phyloP scores from a whole-genome alignment of 2,329 filamentous ascomycete genomes.

The Sphaerostilbella broomeana region DNA sequence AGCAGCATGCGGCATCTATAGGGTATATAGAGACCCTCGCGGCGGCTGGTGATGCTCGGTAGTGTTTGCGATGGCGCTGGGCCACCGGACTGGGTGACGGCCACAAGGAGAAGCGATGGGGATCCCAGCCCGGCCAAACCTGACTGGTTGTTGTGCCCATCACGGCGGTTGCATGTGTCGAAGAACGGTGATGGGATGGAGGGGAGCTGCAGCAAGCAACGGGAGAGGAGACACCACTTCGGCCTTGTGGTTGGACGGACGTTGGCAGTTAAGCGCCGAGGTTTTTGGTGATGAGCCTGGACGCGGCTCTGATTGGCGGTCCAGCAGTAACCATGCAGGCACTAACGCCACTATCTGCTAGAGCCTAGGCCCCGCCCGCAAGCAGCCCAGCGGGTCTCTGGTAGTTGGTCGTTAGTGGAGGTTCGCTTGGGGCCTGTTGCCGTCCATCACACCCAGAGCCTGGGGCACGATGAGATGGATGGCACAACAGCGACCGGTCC shows the following conservation, averaged over 20 bases:
- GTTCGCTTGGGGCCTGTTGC: too few relatives aligned
- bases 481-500: too few relatives aligned
- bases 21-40: constrained; percentile 40
- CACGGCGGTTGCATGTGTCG: constrained; percentile 32
- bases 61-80: constrained; percentile 30
- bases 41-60: constrained; percentile 45
- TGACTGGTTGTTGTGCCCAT: constrained; percentile 33
- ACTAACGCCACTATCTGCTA: constrained; percentile 7
- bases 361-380: constrained; percentile 3
- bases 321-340: constrained; percentile 4
- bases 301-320: constrained; percentile 20
- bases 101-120: too few relatives aligned
- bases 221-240: constrained; percentile 15
- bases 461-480: too few relatives aligned
- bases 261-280: constrained; percentile 35
- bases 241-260: constrained; percentile 36
- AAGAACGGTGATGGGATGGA: constrained; percentile 22
- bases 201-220: constrained; percentile 21
- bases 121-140: constrained; percentile 22
- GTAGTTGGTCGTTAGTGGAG: too few relatives aligned
- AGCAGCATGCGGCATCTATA: constrained; percentile 37
- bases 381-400: too few relatives aligned
- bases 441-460: too few relatives aligned
- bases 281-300: constrained; percentile 11
- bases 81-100: constrained; percentile 8